Conservation (phyloP, 2,329 filamentous ascomycete genomes). For the Aspergillus awamori region DNA sequence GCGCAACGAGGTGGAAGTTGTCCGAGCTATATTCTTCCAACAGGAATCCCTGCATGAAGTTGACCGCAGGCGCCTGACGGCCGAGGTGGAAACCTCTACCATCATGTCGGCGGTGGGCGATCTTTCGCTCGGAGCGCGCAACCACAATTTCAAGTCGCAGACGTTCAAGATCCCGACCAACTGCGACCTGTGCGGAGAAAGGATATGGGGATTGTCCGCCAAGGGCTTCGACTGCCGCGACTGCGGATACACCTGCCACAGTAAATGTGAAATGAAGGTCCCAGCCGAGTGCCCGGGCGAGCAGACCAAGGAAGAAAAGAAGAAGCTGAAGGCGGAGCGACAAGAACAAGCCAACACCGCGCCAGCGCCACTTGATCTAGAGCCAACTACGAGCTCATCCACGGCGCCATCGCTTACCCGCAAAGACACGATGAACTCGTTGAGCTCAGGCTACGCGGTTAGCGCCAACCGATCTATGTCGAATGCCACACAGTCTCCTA, state of each 20-base stretch:
- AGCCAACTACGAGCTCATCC: conserved; percentile 44
- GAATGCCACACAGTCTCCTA: conserved; percentile 58
- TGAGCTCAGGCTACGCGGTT: conserved; percentile 84
- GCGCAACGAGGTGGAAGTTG: conserved; percentile 82
- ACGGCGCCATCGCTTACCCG: conserved; percentile 72
- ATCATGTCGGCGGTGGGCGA: conserved; percentile 92
- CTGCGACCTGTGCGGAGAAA: conserved; percentile 92
- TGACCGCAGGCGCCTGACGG: conserved; percentile 80
- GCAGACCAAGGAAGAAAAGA: conserved; percentile 89
- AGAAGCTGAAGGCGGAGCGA: conserved; percentile 84
- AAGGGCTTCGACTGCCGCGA: conserved; percentile 96
- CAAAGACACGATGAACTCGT: conserved; percentile 85
- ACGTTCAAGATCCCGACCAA: conserved; percentile 99
- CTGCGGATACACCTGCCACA: conserved; percentile 97
- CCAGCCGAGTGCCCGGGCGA: conserved; percentile 94
- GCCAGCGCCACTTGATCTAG: conserved; percentile 39
- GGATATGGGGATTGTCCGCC: conserved; percentile 94
- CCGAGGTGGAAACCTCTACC: conserved; percentile 89
- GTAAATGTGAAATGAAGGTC: conserved; percentile 99
- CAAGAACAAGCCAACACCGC: conserved; percentile 73
- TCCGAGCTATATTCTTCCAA: conserved; percentile 77
- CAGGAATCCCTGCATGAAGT: conserved; percentile 84
- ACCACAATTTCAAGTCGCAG: conserved; percentile 97
- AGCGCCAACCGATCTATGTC: conserved; percentile 77
- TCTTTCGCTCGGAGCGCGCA: conserved; percentile 86